Conservation (phyloP, 1,284 basidiomycete genomes). For the Irpex sp. region DNA sequence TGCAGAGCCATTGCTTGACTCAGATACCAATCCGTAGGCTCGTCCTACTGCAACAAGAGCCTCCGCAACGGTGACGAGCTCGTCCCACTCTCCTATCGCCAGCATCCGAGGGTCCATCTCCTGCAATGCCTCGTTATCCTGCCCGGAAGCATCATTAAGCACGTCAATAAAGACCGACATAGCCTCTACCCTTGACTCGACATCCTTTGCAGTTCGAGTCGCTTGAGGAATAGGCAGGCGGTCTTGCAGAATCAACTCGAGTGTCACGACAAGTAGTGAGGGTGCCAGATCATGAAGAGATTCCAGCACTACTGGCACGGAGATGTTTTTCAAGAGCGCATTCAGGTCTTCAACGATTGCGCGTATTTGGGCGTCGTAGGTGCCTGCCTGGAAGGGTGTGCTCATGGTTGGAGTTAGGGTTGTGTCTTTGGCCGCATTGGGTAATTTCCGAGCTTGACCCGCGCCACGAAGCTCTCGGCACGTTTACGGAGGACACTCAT, state of each 20-base stretch:
- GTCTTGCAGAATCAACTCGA: constrained; percentile 52
- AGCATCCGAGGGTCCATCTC: constrained; percentile 58
- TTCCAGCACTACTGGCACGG: constrained; percentile 49
- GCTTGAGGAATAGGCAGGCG: constrained; percentile 43
- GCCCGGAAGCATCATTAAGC: constrained; percentile 26
- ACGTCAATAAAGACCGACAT: constrained; percentile 80
- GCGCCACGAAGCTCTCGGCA: background rate
- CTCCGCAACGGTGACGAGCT: constrained; percentile 58
- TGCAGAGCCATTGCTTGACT: constrained; percentile 11
- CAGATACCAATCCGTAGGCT: constrained; percentile 35
- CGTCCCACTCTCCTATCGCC: constrained; percentile 58
- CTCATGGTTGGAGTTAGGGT: background rate
- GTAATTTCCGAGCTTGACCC: background rate
- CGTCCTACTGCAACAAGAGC: constrained; percentile 64
- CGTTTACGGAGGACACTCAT: too few species aligned
- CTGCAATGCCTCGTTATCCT: constrained; percentile 57
- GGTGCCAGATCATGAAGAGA: constrained; percentile 70
- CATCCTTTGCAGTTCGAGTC: constrained; percentile 38
- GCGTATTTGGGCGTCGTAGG: constrained; percentile 1
- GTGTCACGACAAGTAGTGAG: constrained; percentile 59
- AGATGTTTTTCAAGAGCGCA: constrained; percentile 45
- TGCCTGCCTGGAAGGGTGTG: background rate
- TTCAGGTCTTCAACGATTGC: constrained; percentile 34
- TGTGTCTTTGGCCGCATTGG: background rate
- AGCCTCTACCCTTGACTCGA: constrained; percentile 42